These are phyloP conservation scores for Pythium aphanidermatum DNA, from an alignment of 352 stramenopile species.

Conservation along the genomic window DNA sequence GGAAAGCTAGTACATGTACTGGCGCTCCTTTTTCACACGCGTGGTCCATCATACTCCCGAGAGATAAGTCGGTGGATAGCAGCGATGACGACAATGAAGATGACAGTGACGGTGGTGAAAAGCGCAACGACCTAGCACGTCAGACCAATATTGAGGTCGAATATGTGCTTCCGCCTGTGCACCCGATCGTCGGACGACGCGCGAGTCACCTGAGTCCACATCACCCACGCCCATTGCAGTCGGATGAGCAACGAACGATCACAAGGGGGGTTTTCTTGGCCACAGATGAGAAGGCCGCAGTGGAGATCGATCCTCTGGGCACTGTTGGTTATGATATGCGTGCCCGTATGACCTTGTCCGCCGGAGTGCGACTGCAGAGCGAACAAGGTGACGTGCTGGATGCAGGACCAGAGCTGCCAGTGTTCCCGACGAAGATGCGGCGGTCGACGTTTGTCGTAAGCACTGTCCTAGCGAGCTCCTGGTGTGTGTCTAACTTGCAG, in stretches of 20 bases:
- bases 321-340: slow-evolving; percentile 16
- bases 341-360: slow-evolving; percentile 16
- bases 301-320: slow-evolving; percentile 12
- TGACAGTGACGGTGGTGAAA: no score
- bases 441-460: slow-evolving; percentile 28
- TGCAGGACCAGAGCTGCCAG: slow-evolving; percentile 20
- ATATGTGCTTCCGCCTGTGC: slow-evolving; percentile 1
- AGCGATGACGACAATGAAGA: background rate
- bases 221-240: no score
- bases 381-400: slow-evolving; percentile 12
- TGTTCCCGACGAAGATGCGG: slow-evolving; percentile 23
- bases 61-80: background rate
- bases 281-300: slow-evolving; percentile 1
- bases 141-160: slow-evolving; percentile 8
- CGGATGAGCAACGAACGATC: no score
- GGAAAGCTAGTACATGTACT: no score
- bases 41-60: slow-evolving; percentile 15
- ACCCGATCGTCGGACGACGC: background rate
- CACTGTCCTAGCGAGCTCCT: no score
- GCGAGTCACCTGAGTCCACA: no score
- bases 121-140: no score
- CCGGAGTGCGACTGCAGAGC: slow-evolving; percentile 25
- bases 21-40: background rate
- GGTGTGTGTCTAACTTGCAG: background rate
- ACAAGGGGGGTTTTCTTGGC: slow-evolving; percentile 7